These are phyloP conservation scores for Lichtheimia ramosa DNA, from an alignment of 371 early-diverging fungal genomes.

Conservation along the genomic window DNA sequence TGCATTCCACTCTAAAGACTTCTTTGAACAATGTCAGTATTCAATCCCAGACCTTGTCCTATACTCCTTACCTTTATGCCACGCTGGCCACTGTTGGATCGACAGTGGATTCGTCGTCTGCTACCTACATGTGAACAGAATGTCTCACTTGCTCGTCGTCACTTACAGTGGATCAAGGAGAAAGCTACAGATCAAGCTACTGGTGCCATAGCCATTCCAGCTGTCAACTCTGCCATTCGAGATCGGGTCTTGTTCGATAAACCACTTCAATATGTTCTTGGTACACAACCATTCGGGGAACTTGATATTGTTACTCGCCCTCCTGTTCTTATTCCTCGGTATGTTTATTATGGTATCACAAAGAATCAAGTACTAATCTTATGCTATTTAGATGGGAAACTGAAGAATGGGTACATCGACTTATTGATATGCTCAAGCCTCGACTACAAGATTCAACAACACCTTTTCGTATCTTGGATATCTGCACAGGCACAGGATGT, in stretches of 20 bases:
- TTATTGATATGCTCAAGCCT: slow-evolving; percentile 35
- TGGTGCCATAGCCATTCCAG: background rate
- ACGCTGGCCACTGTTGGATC: slow-evolving; percentile 8
- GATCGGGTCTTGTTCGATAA: slow-evolving; percentile 62
- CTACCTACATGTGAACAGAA: slow-evolving; percentile 32
- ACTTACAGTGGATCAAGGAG: slow-evolving; percentile 41
- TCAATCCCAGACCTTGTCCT: too few relatives aligned
- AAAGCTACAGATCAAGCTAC: slow-evolving; percentile 11
- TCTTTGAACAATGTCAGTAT: too few relatives aligned
- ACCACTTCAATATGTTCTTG: slow-evolving; percentile 88
- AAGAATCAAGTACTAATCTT: background rate
- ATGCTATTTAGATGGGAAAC: slow-evolving; percentile 79
- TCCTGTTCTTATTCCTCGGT: slow-evolving; percentile 86
- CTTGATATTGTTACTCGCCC: slow-evolving; percentile 70
- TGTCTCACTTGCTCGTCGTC: slow-evolving; percentile 25
- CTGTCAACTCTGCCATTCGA: slow-evolving; percentile 32
- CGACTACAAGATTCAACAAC: background rate
- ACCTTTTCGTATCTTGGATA: slow-evolving; percentile 74
- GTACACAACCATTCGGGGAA: slow-evolving; percentile 82
- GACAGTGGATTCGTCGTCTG: slow-evolving; percentile 23
- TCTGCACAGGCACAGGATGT: slow-evolving; percentile 90
- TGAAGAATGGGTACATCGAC: slow-evolving; percentile 82
- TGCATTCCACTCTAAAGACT: too few relatives aligned
- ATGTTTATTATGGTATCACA: slow-evolving; percentile 13
- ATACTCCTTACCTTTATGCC: slow-evolving; percentile 2